Conservation (phyloP, 202 grass and related monocot species). For the Hordeum pubiflorum region DNA sequence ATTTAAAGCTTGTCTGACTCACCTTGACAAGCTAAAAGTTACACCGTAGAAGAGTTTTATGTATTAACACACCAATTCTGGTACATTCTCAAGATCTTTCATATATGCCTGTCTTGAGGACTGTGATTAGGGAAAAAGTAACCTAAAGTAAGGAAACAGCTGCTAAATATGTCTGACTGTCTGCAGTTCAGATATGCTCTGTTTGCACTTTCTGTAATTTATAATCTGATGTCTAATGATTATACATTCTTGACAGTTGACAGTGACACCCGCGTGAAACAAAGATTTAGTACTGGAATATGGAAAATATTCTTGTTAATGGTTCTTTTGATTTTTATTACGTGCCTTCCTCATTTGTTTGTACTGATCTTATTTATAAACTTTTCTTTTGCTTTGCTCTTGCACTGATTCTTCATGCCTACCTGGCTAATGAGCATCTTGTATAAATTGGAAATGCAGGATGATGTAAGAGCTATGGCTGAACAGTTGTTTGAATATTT, state of each 20-base stretch:
- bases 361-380: neutral
- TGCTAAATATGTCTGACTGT: neutral
- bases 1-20: neutral
- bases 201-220: conserved; percentile 1
- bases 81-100: neutral
- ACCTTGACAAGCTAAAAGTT: neutral
- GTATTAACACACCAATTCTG: neutral
- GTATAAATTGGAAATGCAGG: conserved; percentile 40
- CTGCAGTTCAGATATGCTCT: neutral
- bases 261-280: neutral
- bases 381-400: conserved; percentile 14
- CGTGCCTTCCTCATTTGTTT: neutral
- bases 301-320: neutral
- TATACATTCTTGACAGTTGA: neutral
- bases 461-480: conserved; percentile 37
- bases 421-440: conserved; percentile 8
- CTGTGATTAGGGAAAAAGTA: neutral
- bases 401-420: neutral
- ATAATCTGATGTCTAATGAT: neutral
- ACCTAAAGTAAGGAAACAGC: neutral
- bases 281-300: neutral
- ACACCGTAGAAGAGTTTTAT: neutral
- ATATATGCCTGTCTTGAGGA: neutral
- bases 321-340: neutral
- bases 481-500: conserved; percentile 50